These are phyloP conservation scores for Leptosphaerulina australis DNA, from an alignment of 2,329 filamentous ascomycete species.

Conservation along the genomic window DNA sequence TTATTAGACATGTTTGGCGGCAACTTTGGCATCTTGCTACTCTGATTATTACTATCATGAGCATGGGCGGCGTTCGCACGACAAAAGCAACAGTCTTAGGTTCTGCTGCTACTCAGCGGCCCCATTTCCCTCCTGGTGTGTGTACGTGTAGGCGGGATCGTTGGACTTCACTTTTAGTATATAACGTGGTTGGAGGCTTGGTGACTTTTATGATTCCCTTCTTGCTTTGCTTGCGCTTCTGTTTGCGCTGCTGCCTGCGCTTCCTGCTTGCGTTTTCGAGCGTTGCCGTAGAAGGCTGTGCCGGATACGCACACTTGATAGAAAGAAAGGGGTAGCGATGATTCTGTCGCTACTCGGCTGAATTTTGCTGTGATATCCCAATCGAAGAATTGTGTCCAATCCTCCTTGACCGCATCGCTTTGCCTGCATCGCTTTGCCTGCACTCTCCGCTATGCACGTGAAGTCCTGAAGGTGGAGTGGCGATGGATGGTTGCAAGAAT, in stretches of 20 bases:
- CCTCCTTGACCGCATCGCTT: no score
- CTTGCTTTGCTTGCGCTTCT: constrained; percentile 1
- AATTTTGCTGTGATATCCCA: constrained; percentile 14
- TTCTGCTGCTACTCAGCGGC: constrained; percentile 1
- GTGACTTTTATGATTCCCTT: neutral
- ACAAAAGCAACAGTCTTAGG: neutral
- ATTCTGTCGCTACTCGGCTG: constrained; percentile 2
- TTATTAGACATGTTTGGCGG: neutral
- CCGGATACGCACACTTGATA: constrained; percentile 14
- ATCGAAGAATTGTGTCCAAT: constrained; percentile 1
- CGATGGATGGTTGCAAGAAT: no score
- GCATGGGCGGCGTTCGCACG: constrained; percentile 6
- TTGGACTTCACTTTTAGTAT: constrained; percentile 1
- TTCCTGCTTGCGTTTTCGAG: no score
- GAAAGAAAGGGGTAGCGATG: constrained; percentile 13
- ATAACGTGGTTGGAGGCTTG: constrained; percentile 5
- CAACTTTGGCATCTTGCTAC: neutral
- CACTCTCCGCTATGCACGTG: no score
- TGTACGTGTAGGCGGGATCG: neutral
- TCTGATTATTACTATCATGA: constrained; percentile 8
- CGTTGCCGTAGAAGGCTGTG: constrained; percentile 14
- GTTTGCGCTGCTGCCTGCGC: no score
- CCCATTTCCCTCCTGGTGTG: constrained; percentile 7
- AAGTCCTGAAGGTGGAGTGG: no score
- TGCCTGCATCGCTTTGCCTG: no score